Evolutionary conservation across 176 grass and related monocot genomes (phyloP).

Genomic region (Phoenix dactylifera): DNA sequence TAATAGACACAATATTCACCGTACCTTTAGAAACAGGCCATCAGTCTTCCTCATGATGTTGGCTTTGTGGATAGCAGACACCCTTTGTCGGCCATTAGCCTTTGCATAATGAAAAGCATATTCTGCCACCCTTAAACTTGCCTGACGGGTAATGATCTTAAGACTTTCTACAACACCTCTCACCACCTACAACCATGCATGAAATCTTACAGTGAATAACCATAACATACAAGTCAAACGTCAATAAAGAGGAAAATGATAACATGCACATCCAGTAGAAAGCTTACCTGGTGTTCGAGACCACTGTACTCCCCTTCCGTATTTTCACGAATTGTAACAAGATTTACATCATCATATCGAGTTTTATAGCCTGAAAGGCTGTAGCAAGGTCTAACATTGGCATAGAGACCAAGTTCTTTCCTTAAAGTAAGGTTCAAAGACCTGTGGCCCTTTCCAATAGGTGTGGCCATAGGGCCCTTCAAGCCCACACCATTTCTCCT

Average conservation of each 20-base stretch:
- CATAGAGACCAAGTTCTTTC: conserved; percentile 92
- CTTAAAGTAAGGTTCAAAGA: conserved; percentile 91
- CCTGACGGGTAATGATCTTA: conserved; percentile 96
- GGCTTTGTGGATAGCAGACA: conserved; percentile 96
- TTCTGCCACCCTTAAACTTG: conserved; percentile 95
- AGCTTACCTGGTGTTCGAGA: conserved; percentile 87
- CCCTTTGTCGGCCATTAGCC: conserved; percentile 69
- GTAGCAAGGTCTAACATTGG: conserved; percentile 94
- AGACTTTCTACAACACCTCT: conserved; percentile 97
- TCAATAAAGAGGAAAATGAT: conserved; percentile 1
- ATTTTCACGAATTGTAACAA: conserved; percentile 95
- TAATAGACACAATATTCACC: neutral
- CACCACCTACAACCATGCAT: conserved; percentile 48
- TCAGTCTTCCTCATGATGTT: conserved; percentile 99
- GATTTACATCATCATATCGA: conserved; percentile 91
- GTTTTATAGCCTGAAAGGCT: conserved; percentile 92
- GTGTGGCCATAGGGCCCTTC: conserved; percentile 98
- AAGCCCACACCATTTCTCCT: conserved; percentile 83
- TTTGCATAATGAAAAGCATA: conserved; percentile 99
- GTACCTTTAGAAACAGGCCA: conserved; percentile 96
- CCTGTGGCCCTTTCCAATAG: conserved; percentile 95
- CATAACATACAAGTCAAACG: neutral
- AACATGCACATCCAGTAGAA: neutral
- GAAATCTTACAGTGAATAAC: too few relatives aligned
- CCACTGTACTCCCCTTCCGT: conserved; percentile 98